Evolutionary conservation across 2,329 filamentous ascomycete species (phyloP).

Genomic region (Fusarium devonianum): DNA sequence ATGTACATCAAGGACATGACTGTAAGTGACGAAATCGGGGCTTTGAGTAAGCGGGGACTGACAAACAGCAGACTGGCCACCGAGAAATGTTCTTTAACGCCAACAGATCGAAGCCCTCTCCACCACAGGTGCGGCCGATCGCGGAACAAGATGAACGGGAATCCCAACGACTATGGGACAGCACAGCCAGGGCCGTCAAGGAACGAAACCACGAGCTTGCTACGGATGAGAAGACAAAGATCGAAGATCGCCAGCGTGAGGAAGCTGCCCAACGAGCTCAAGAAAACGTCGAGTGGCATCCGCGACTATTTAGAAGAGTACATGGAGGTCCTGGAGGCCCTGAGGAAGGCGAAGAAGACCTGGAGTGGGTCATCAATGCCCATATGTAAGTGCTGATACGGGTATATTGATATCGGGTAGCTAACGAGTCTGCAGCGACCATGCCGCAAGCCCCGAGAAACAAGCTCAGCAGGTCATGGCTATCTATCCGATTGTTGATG

Average conservation of each 20-base stretch:
- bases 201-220: constrained; percentile 86
- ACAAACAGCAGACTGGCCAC: constrained; percentile 74
- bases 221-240: constrained; percentile 94
- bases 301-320: constrained; percentile 81
- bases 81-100: constrained; percentile 93
- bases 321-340: constrained; percentile 72
- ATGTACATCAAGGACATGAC: constrained; percentile 89
- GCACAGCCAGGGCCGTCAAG: constrained; percentile 81
- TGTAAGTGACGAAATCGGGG: constrained; percentile 57
- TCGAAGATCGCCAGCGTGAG: constrained; percentile 90
- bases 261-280: constrained; percentile 83
- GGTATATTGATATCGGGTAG: background rate
- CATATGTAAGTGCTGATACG: constrained; percentile 67
- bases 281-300: constrained; percentile 85
- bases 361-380: constrained; percentile 95
- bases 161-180: constrained; percentile 86
- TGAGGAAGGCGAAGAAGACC: constrained; percentile 83
- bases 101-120: constrained; percentile 75
- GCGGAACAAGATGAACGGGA: constrained; percentile 89
- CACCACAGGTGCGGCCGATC: constrained; percentile 76
- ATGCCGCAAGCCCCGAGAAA: constrained; percentile 65
- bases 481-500: constrained; percentile 84
- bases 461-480: constrained; percentile 83
- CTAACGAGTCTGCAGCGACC: constrained; percentile 41
- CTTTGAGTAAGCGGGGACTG: background rate